Percentiles rank a stretch among this genome's conserved stretches.
These are phyloP conservation scores for Davidsoniella australis DNA, from an alignment of 2,329 filamentous ascomycete genomes.

Conservation along the genomic window DNA sequence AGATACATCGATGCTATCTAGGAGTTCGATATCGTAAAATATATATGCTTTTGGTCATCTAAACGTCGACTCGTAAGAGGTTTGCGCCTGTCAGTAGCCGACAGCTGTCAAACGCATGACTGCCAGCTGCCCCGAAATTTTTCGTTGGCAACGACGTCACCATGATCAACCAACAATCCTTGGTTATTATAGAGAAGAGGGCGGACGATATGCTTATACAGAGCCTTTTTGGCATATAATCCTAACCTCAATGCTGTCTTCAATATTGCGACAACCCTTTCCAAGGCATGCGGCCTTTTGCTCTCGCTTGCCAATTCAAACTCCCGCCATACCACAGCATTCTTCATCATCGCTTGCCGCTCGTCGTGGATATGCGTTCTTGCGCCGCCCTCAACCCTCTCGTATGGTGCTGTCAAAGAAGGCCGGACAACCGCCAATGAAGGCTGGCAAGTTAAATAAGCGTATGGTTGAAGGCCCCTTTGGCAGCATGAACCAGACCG, in stretches of 20 bases:
- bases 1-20: no score
- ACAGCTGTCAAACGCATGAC: not conserved
- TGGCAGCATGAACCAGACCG: slow-evolving; percentile 37
- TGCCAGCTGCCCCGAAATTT: slow-evolving; percentile 1
- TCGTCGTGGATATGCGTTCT: slow-evolving; percentile 5
- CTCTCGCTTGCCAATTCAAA: no score
- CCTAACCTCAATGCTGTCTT: not conserved
- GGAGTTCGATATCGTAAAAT: no score
- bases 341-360: not conserved
- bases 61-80: no score
- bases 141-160: slow-evolving; percentile 3
- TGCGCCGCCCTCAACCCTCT: slow-evolving; percentile 22
- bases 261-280: not conserved
- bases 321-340: not conserved
- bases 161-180: not conserved
- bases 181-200: no score
- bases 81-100: not conserved
- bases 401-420: slow-evolving; percentile 42
- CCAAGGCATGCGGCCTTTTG: not conserved
- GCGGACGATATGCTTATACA: no score
- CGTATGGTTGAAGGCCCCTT: slow-evolving; percentile 31
- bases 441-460: slow-evolving; percentile 22
- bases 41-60: no score
- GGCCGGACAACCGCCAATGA: slow-evolving; percentile 27
- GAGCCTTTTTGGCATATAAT: no score